These are phyloP conservation scores for Lasiosphaeria hispida DNA, from an alignment of 495 filamentous ascomycete species.

Conservation along the genomic window DNA sequence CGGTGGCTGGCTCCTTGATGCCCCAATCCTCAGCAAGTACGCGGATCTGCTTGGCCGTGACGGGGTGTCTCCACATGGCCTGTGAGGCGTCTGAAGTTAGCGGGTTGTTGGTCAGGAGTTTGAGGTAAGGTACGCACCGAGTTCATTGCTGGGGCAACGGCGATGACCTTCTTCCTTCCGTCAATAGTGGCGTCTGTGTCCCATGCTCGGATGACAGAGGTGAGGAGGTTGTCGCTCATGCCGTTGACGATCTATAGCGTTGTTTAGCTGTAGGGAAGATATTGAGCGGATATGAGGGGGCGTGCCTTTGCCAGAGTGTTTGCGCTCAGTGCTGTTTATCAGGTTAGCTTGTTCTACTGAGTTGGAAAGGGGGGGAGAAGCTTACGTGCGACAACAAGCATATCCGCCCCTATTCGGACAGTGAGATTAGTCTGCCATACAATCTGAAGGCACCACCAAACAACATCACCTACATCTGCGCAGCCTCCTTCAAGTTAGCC, in stretches of 20 bases:
- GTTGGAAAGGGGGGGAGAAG: slow-evolving; percentile 19
- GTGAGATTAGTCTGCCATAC: not conserved
- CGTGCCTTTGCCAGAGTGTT: slow-evolving; percentile 77
- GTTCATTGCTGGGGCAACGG: slow-evolving; percentile 54
- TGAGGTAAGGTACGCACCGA: slow-evolving; percentile 19
- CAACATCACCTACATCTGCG: slow-evolving; percentile 23
- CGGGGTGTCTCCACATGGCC: slow-evolving; percentile 83
- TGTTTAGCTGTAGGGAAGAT: not conserved
- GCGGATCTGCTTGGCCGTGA: slow-evolving; percentile 69
- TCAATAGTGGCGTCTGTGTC: slow-evolving; percentile 68
- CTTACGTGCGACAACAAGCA: slow-evolving; percentile 76
- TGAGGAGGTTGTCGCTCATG: slow-evolving; percentile 30
- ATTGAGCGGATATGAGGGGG: not conserved
- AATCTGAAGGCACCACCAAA: not conserved
- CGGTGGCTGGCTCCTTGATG: slow-evolving; percentile 52
- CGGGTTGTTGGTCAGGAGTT: not conserved
- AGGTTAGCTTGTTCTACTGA: not conserved
- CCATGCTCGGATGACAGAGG: slow-evolving; percentile 76
- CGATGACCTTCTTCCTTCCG: slow-evolving; percentile 50
- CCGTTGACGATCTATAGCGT: slow-evolving; percentile 24
- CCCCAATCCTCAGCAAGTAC: slow-evolving; percentile 74
- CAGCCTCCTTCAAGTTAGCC: slow-evolving; percentile 13
- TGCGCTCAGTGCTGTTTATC: slow-evolving; percentile 44
- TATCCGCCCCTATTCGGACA: slow-evolving; percentile 55
- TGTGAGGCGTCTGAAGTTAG: not conserved